Evolutionary conservation across 139 green algal genomes (phyloP).

Genomic region (Micromonas pusilla): DNA sequence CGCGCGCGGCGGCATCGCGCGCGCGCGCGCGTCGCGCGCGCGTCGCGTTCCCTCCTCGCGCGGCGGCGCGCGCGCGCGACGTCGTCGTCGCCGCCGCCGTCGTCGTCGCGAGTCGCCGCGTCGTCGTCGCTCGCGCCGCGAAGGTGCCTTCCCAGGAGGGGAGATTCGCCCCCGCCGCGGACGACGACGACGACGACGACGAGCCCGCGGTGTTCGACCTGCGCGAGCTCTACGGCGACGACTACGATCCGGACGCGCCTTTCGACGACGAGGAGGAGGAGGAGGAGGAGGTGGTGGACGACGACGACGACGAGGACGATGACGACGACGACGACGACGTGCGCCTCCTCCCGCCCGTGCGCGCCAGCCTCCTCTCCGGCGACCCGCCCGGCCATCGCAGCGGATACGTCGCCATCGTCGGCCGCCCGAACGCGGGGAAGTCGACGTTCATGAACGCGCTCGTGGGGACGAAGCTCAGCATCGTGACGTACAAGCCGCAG

Average conservation of each 20-base stretch:
- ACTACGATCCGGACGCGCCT: not conserved
- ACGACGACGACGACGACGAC: not conserved
- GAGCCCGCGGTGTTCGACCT: not conserved
- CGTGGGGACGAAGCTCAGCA: constrained; percentile 85
- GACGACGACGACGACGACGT: not conserved
- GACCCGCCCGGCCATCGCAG: constrained; percentile 9
- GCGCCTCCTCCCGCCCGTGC: not conserved
- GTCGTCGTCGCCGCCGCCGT: no score
- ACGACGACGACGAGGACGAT: constrained; percentile 3
- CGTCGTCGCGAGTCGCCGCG: no score
- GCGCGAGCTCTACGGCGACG: not conserved
- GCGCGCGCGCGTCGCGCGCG: no score
- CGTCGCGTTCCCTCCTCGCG: no score
- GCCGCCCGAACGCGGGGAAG: constrained; percentile 82
- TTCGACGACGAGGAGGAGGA: not conserved
- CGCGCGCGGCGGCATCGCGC: no score
- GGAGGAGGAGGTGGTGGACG: constrained; percentile 11
- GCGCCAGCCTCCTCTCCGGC: not conserved
- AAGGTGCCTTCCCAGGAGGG: no score
- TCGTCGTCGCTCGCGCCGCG: no score
- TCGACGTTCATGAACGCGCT: constrained; percentile 88
- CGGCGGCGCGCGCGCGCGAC: no score
- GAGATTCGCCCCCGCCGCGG: no score
- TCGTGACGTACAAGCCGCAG: constrained; percentile 87
- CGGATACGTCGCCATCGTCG: constrained; percentile 81